Conservation (phyloP, 257 asterid species). For the Cordia subcordata region DNA sequence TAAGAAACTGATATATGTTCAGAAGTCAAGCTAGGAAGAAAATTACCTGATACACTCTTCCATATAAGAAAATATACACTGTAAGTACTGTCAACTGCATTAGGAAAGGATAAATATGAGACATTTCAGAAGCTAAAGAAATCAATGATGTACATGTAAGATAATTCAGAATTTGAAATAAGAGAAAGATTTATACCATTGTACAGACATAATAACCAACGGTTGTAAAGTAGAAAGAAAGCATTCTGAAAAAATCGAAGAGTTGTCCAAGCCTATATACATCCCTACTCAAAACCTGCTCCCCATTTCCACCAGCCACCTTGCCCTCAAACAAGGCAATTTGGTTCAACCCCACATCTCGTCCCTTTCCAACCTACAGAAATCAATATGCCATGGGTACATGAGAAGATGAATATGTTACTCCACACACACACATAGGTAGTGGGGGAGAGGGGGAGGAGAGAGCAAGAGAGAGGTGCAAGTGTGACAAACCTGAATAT, state of each 20-base stretch:
- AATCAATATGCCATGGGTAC: constrained; percentile 8
- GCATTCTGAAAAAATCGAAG: constrained; percentile 92
- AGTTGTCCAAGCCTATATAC: constrained; percentile 95
- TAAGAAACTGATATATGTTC: background rate
- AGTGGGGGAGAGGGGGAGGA: too few relatives aligned
- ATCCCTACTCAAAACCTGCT: constrained; percentile 98
- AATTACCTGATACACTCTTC: constrained; percentile 93
- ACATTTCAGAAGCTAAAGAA: constrained; percentile 15
- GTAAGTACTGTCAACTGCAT: constrained; percentile 98
- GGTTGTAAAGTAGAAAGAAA: constrained; percentile 91
- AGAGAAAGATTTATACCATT: constrained; percentile 49
- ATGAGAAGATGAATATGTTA: too few relatives aligned
- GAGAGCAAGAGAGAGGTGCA: background rate
- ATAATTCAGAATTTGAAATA: background rate
- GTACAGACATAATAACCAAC: constrained; percentile 98
- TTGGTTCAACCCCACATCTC: constrained; percentile 98
- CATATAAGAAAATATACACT: constrained; percentile 79
- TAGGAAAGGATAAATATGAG: constrained; percentile 17
- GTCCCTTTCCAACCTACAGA: constrained; percentile 95
- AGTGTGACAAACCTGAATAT: constrained; percentile 39
- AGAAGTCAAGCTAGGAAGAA: background rate
- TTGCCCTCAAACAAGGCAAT: constrained; percentile 97
- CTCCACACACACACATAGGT: too few relatives aligned
- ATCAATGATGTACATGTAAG: constrained; percentile 3
- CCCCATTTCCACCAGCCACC: constrained; percentile 99